These are phyloP conservation scores for Pseudogymnoascus sp. DNA, from an alignment of 2,329 filamentous ascomycete species.

Conservation along the genomic window DNA sequence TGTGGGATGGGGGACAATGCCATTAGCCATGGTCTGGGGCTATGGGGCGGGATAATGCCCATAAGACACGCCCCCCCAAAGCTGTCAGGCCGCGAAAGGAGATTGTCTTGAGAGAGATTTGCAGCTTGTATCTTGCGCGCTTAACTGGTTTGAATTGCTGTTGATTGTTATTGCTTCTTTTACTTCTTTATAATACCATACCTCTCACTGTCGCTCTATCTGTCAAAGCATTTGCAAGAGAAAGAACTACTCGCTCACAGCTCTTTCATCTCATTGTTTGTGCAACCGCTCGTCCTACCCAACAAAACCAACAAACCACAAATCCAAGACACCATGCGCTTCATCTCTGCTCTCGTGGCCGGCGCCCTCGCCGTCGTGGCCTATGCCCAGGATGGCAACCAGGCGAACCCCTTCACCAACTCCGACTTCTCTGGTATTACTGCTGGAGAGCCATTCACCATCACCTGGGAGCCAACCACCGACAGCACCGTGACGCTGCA, in stretches of 20 bases:
- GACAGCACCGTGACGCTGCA: slow-evolving; percentile 15
- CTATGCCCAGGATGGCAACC: slow-evolving; percentile 8
- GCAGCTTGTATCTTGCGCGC: neutral
- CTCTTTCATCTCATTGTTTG: neutral
- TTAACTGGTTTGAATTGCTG: neutral
- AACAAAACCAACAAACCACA: neutral
- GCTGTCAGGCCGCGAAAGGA: neutral
- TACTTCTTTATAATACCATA: neutral
- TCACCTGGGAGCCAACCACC: slow-evolving; percentile 15
- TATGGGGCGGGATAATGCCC: neutral
- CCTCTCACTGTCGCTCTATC: neutral
- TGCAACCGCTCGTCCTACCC: neutral
- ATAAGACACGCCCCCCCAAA: neutral
- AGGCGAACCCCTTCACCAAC: slow-evolving; percentile 20
- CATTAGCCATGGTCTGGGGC: neutral
- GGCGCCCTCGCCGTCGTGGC: slow-evolving; percentile 13
- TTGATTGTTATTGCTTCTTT: neutral
- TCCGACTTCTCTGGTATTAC: slow-evolving; percentile 11
- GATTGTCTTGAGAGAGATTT: neutral
- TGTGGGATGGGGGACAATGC: neutral
- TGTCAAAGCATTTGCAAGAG: neutral
- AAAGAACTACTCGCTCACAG: neutral
- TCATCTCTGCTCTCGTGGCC: slow-evolving; percentile 16
- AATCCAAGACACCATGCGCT: slow-evolving; percentile 16
- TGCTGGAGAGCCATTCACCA: slow-evolving; percentile 11